These are phyloP conservation scores for Polygonum maritimum DNA, from an alignment of 148 eudicot genomes.

Conservation along the genomic window DNA sequence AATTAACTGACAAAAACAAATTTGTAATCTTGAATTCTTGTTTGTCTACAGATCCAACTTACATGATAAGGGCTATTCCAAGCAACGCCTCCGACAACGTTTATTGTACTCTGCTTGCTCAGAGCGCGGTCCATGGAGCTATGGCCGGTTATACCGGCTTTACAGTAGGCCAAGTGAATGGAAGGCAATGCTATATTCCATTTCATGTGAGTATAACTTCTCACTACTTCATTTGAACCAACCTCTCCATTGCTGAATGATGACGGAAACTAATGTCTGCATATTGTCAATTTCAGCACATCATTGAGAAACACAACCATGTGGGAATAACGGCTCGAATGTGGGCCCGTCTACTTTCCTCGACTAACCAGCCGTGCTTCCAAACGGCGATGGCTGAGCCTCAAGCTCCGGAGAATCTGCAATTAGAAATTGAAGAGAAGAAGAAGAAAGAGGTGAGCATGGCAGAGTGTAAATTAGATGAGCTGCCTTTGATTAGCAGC, in stretches of 20 bases:
- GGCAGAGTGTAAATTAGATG: not conserved
- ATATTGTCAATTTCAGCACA: not conserved
- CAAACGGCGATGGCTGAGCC: not conserved
- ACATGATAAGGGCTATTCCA: constrained; percentile 89
- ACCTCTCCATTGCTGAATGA: not conserved
- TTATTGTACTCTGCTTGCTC: constrained; percentile 83
- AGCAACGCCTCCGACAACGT: constrained; percentile 87
- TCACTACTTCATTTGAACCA: not conserved
- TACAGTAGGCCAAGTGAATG: constrained; percentile 73
- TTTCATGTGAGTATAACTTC: constrained; percentile 46
- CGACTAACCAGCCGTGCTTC: constrained; percentile 7
- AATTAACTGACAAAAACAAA: not conserved
- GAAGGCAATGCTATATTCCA: constrained; percentile 76
- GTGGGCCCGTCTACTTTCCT: constrained; percentile 9
- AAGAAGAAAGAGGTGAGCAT: not conserved
- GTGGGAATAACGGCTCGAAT: constrained; percentile 9
- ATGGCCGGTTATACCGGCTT: constrained; percentile 95
- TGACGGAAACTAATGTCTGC: too few relatives aligned
- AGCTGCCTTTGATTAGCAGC: not conserved
- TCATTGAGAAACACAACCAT: not conserved
- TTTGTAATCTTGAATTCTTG: too few relatives aligned
- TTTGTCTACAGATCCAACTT: constrained; percentile 68
- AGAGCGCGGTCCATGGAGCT: constrained; percentile 88
- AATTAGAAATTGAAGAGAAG: not conserved
- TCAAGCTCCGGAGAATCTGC: not conserved